Evolutionary conservation across 257 asterid species (phyloP).

Genomic region (Parsonsia alboflavescens): DNA sequence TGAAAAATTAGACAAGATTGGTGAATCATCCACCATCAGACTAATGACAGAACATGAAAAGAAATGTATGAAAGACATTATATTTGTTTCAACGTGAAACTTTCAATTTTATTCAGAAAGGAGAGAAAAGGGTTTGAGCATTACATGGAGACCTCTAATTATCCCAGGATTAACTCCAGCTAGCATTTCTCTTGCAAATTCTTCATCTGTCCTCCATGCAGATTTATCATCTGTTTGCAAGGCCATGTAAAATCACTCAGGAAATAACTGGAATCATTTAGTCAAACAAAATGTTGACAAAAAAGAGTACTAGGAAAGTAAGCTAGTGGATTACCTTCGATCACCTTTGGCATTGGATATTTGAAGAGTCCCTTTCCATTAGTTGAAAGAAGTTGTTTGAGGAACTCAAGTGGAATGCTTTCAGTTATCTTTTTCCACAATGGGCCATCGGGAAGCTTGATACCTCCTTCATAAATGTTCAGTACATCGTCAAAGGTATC

Average conservation of each 20-base stretch:
- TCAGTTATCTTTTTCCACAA: neutral
- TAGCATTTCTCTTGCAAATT: neutral
- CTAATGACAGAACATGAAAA: neutral
- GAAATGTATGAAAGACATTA: too few species aligned
- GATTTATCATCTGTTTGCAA: neutral
- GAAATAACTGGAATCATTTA: too few species aligned
- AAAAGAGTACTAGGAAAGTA: constrained; percentile 16
- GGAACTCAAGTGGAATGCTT: constrained; percentile 11
- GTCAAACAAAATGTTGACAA: too few species aligned
- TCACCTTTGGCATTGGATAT: neutral
- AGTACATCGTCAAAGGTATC: neutral
- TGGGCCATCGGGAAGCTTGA: neutral
- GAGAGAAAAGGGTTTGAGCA: neutral
- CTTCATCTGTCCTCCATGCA: neutral
- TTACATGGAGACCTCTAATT: neutral
- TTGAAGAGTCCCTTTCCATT: constrained; percentile 22
- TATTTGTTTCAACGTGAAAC: constrained; percentile 30
- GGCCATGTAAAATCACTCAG: too few species aligned
- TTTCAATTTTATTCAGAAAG: too few species aligned
- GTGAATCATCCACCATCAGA: neutral
- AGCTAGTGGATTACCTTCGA: neutral
- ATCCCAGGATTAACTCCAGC: neutral
- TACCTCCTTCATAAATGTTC: neutral
- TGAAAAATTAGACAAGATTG: neutral
- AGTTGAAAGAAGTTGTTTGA: constrained; percentile 16